phyloP scores from a whole-genome alignment of 208 protist genomes.

The Trichomonas tenax region DNA sequence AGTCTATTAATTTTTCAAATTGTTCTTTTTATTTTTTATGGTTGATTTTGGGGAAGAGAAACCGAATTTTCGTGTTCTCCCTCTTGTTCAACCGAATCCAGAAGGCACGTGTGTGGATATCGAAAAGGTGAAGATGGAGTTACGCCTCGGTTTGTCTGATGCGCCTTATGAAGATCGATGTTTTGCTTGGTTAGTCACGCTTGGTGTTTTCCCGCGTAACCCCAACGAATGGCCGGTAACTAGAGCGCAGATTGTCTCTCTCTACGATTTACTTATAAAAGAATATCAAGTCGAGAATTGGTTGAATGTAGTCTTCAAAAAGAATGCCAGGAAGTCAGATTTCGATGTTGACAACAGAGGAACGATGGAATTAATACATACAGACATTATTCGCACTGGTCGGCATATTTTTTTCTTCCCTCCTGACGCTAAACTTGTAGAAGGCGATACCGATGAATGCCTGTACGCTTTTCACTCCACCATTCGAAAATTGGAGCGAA shows the following conservation, averaged over 20 bases:
- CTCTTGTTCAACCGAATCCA: neutral
- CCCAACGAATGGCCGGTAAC: neutral
- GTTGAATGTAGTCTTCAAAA: neutral
- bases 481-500: neutral
- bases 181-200: neutral
- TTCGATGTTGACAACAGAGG: neutral
- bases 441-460: neutral
- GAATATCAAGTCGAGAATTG: neutral
- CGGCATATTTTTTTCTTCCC: neutral
- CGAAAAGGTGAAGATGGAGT: neutral
- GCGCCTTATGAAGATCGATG: neutral
- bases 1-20: too few relatives aligned
- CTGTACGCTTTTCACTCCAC: too few relatives aligned
- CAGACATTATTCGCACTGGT: neutral
- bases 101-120: neutral
- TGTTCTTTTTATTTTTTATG: too few relatives aligned
- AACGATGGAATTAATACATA: neutral
- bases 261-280: neutral
- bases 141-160: neutral
- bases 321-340: neutral
- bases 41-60: neutral
- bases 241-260: neutral
- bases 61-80: neutral
- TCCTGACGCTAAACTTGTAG: neutral
- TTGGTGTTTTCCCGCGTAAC: neutral